These are phyloP conservation scores for Diaporthe helianthi DNA, from an alignment of 2,329 filamentous ascomycete genomes.

Conservation along the genomic window DNA sequence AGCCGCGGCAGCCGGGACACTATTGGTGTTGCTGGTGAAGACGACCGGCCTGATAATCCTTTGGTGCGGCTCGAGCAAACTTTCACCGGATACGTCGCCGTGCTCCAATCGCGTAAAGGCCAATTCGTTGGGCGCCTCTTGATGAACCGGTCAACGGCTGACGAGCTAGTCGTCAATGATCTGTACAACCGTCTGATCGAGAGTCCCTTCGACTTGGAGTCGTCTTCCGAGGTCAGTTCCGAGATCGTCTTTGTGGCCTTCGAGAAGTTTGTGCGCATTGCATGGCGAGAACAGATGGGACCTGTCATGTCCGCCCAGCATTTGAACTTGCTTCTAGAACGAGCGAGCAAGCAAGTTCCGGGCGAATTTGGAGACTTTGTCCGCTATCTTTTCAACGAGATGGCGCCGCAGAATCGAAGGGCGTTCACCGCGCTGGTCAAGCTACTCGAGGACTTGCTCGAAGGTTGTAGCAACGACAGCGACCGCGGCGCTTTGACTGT, in stretches of 20 bases:
- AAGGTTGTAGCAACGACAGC: conserved; percentile 89
- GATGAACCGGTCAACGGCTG: conserved; percentile 71
- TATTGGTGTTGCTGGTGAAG: conserved; percentile 53
- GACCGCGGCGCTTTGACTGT: conserved; percentile 88
- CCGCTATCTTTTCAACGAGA: conserved; percentile 67
- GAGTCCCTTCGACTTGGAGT: conserved; percentile 78
- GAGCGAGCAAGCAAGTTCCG: conserved; percentile 69
- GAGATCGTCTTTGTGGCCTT: conserved; percentile 92
- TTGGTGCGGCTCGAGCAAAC: conserved; percentile 82
- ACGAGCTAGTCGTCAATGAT: conserved; percentile 85
- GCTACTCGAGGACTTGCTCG: conserved; percentile 83
- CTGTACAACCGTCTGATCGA: conserved; percentile 89
- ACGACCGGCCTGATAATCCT: conserved; percentile 66
- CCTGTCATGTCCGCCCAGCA: conserved; percentile 77
- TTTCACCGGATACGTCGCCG: conserved; percentile 81
- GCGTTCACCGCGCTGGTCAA: conserved; percentile 86
- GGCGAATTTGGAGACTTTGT: conserved; percentile 77
- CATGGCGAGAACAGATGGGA: conserved; percentile 89
- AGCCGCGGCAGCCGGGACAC: conserved; percentile 56
- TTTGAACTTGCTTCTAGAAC: conserved; percentile 76
- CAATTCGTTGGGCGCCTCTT: conserved; percentile 83
- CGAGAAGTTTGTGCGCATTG: conserved; percentile 88
- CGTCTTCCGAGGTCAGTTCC: conserved; percentile 75
- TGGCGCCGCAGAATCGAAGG: conserved; percentile 74
- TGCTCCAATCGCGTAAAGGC: conserved; percentile 83